phyloP scores from a whole-genome alignment of 139 green algal genomes.

The Coccomyxa sp. region DNA sequence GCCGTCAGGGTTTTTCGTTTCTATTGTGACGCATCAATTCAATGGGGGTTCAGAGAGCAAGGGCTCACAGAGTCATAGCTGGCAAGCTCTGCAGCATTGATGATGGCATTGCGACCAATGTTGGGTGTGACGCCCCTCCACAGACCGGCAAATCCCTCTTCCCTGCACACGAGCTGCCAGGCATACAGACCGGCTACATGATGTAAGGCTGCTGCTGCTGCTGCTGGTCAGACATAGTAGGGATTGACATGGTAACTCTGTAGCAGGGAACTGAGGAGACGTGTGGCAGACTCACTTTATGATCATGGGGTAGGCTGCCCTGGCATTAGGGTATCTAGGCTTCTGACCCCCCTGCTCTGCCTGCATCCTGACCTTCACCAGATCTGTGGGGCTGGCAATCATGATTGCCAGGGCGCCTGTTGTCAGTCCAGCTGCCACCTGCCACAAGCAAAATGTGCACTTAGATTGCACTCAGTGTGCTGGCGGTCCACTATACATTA shows the following conservation, averaged over 20 bases:
- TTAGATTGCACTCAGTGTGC: too few species aligned
- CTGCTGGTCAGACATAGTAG: too few species aligned
- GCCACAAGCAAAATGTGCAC: too few species aligned
- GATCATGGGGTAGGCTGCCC: constrained; percentile 92
- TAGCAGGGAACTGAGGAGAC: too few species aligned
- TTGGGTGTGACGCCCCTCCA: constrained; percentile 97
- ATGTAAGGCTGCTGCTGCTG: neutral
- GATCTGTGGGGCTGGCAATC: constrained; percentile 88
- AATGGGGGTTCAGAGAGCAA: too few species aligned
- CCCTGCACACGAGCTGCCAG: constrained; percentile 27
- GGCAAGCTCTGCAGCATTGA: constrained; percentile 97
- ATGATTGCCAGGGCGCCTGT: constrained; percentile 87
- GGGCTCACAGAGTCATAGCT: constrained; percentile 85
- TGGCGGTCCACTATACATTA: too few species aligned
- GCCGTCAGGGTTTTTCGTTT: too few species aligned
- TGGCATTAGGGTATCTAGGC: constrained; percentile 79
- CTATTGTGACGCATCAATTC: too few species aligned
- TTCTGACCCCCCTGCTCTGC: constrained; percentile 69
- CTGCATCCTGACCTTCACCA: constrained; percentile 99
- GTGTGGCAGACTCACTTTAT: constrained; percentile 40
- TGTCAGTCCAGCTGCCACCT: constrained; percentile 73
- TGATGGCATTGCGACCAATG: constrained; percentile 93
- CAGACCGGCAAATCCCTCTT: constrained; percentile 85
- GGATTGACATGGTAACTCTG: too few species aligned
- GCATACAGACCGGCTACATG: neutral